Evolutionary conservation across 2,329 filamentous ascomycete genomes (phyloP).

Genomic region (Trichoderma lentiforme): DNA sequence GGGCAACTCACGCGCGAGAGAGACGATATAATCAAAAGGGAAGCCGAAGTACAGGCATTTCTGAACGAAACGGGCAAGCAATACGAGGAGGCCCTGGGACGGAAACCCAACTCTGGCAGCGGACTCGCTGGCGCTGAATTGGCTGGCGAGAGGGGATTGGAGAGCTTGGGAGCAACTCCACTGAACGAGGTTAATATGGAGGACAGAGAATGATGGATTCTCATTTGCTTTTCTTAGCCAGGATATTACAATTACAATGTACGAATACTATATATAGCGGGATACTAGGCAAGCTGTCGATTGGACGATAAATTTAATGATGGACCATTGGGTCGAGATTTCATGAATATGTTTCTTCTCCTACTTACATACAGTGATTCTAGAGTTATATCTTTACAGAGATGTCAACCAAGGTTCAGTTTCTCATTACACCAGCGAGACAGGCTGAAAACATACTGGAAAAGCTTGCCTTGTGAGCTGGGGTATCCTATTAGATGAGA

Average conservation of each 20-base stretch:
- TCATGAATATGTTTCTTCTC: not conserved
- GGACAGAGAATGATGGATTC: conserved; percentile 3
- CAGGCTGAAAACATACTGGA: no score
- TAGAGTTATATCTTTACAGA: no score
- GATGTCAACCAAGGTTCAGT: not conserved
- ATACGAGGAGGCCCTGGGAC: conserved; percentile 45
- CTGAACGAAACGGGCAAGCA: conserved; percentile 76
- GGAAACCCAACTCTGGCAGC: conserved; percentile 9
- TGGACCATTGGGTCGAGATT: not conserved
- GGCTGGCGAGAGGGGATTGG: conserved; percentile 34
- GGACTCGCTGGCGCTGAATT: conserved; percentile 27
- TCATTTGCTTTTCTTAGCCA: not conserved
- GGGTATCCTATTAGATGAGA: not conserved
- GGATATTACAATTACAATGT: not conserved
- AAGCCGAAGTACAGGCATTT: conserved; percentile 75
- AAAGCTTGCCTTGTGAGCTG: not conserved
- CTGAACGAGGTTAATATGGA: conserved; percentile 21
- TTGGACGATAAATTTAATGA: not conserved
- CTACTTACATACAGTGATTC: not conserved
- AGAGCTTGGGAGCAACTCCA: conserved; percentile 35
- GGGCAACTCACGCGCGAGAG: conserved; percentile 67
- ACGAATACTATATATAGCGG: conserved; percentile 2
- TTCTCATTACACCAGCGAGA: no score
- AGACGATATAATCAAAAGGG: conserved; percentile 62
- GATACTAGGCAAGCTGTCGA: not conserved